Evolutionary conservation across 345 rosid genomes (phyloP), one percentile per base, ranked within the genome.

Genomic region (Heritiera fomes): DNA sequence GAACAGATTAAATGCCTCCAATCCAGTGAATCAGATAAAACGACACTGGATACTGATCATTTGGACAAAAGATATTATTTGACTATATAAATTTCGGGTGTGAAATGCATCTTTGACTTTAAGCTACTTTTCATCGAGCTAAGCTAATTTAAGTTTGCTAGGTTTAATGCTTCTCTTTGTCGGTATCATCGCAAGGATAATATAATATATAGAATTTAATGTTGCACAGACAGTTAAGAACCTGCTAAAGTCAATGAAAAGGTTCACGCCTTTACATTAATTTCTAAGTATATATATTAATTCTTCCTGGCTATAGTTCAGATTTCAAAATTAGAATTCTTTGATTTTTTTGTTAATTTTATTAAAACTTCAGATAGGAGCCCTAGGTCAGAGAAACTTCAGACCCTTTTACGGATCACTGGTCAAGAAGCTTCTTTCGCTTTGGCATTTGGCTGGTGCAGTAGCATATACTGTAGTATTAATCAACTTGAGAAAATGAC

Each of bases 31-130:
- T 52, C 12, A 15, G n/a, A 52, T 53, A 53, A 3, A 53, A 53
- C 6, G 6, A 15, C n/a, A 53, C 7, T 5, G 7, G 58, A 53
- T 17, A 14, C n/a, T 3, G 38, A 34, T 53, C n/a, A 53, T 17
- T 53, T 4, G 7, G 18, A 1, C n/a, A 53, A 17, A 14, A 15
- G 3, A 14, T 15, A 15, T 17, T 55, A 18, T 30, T 62, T 2
- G 3, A 62, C 66, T 62, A 8, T 28, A 11, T 53, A 53, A 53
- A 62, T 4, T 12, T 32, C 6, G 64, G 64, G 64, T 20, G 67
- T 63, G 67, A 63, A 63, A 32, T 32, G 67, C 18, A 63, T 63
- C 67, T 30, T 62, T 63, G 67, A 63, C 67, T 32, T 63, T 63
- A 28, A 30, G 43, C 43, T 13, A 14, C n/a, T 13, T 63, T 63